Evolutionary conservation across 164 flowering plant species (phyloP).

Genomic region (Akebia trifoliata): DNA sequence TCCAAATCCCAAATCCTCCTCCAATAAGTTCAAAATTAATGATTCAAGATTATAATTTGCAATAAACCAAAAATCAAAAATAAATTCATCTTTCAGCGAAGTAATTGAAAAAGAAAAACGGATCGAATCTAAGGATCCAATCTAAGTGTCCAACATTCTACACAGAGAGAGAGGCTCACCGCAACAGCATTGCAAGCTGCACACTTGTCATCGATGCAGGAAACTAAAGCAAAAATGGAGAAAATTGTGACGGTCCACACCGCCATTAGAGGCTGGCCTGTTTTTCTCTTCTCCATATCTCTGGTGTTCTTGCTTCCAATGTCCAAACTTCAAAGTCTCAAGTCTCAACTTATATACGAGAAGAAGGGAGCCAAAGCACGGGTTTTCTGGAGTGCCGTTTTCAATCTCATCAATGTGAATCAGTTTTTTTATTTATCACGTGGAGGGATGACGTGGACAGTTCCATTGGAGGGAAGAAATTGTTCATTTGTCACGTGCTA

Average conservation of each 20-base stretch:
- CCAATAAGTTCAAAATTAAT: neutral
- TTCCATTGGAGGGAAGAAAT: neutral
- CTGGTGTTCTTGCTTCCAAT: neutral
- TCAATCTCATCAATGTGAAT: no score
- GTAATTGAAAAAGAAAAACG: neutral
- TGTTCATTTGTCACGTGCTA: neutral
- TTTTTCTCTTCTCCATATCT: constrained; percentile 12
- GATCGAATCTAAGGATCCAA: neutral
- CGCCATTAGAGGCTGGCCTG: constrained; percentile 15
- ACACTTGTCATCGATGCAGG: constrained; percentile 71
- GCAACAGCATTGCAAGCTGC: constrained; percentile 86
- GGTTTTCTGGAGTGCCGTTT: no score
- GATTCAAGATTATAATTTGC: neutral
- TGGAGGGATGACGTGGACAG: neutral
- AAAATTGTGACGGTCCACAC: constrained; percentile 20
- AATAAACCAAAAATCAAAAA: neutral
- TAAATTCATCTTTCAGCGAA: neutral
- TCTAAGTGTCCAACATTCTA: neutral
- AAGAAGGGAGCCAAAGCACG: no score
- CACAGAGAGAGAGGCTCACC: constrained; percentile 26
- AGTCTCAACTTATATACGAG: neutral
- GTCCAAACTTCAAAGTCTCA: neutral
- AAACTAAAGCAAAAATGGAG: constrained; percentile 23
- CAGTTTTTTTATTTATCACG: no score
- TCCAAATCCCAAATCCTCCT: constrained; percentile 8